A percentile compares a stretch with the other conserved stretches of the same genome.
phyloP scores from a whole-genome alignment of 192 early-diverging fungal species.

The Coemansia sp. region DNA sequence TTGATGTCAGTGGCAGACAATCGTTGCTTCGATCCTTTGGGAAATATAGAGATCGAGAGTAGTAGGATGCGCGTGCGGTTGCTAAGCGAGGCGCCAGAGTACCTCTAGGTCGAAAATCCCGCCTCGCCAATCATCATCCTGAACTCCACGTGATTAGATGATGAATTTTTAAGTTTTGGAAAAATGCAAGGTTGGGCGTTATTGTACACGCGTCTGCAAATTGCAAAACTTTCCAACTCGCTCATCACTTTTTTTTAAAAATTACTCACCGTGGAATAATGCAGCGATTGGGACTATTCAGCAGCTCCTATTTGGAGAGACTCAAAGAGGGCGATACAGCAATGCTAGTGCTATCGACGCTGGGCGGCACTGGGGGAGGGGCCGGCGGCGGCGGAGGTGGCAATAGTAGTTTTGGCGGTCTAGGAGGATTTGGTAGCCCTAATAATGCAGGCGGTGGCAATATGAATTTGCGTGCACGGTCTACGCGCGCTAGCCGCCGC shows the following conservation, averaged over 20 bases:
- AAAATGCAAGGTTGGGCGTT: not conserved
- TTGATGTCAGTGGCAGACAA: too few relatives aligned
- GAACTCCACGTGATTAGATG: not conserved
- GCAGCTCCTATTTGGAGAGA: slow-evolving; percentile 46
- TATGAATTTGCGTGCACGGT: slow-evolving; percentile 38
- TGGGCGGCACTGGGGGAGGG: slow-evolving; percentile 16
- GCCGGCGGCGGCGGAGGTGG: slow-evolving; percentile 9
- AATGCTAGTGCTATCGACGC: slow-evolving; percentile 44
- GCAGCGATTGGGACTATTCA: slow-evolving; percentile 32
- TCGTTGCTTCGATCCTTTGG: too few relatives aligned
- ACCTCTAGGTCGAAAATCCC: too few relatives aligned
- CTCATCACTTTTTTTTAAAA: not conserved
- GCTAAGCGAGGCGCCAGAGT: too few relatives aligned
- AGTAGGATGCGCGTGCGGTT: too few relatives aligned
- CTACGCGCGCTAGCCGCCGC: slow-evolving; percentile 44
- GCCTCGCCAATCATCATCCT: not conserved
- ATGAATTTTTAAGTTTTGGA: not conserved
- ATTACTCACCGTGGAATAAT: not conserved
- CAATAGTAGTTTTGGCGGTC: not conserved
- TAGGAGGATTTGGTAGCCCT: slow-evolving; percentile 3
- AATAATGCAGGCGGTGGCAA: slow-evolving; percentile 12
- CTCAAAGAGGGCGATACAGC: slow-evolving; percentile 51
- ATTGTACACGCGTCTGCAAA: not conserved
- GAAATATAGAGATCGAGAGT: too few relatives aligned
- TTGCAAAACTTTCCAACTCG: not conserved